These are phyloP conservation scores for Dendryphion nanum DNA, from an alignment of 2,329 filamentous ascomycete species.

Conservation along the genomic window DNA sequence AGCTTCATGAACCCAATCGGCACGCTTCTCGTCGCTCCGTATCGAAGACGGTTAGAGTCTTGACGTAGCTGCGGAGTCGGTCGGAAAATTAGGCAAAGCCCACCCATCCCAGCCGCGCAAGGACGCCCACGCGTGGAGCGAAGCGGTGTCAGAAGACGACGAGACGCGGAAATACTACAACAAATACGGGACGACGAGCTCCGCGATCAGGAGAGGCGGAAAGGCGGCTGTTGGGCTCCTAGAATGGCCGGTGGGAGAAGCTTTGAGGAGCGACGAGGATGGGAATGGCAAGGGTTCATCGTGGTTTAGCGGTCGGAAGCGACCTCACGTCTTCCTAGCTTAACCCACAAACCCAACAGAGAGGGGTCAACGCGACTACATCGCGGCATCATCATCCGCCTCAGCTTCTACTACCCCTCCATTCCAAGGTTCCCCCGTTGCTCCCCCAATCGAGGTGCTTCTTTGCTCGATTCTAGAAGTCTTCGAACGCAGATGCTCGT, in stretches of 20 bases:
- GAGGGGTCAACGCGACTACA: too few relatives aligned
- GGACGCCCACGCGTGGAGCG: conserved; percentile 8
- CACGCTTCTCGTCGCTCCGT: conserved; percentile 17
- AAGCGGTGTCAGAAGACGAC: not conserved
- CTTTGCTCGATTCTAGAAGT: too few relatives aligned
- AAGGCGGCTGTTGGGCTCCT: conserved; percentile 7
- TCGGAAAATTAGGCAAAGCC: conserved; percentile 18
- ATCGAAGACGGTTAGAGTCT: conserved; percentile 19
- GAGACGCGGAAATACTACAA: conserved; percentile 12
- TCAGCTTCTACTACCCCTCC: too few relatives aligned
- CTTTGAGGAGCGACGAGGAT: not conserved
- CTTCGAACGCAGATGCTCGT: too few relatives aligned
- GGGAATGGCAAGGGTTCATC: not conserved
- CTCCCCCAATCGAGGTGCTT: too few relatives aligned
- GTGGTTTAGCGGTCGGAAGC: too few relatives aligned
- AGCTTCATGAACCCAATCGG: conserved; percentile 11
- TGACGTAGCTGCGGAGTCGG: conserved; percentile 12
- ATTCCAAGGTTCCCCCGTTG: too few relatives aligned
- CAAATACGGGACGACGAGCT: conserved; percentile 17
- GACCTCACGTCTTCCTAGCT: too few relatives aligned
- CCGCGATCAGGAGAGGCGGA: conserved; percentile 17
- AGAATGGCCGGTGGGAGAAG: not conserved
- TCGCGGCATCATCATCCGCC: too few relatives aligned
- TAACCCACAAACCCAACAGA: too few relatives aligned
- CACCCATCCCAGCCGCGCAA: conserved; percentile 9